Conservation (phyloP, 441 rosid genomes). For the Syzygium syzygioides region DNA sequence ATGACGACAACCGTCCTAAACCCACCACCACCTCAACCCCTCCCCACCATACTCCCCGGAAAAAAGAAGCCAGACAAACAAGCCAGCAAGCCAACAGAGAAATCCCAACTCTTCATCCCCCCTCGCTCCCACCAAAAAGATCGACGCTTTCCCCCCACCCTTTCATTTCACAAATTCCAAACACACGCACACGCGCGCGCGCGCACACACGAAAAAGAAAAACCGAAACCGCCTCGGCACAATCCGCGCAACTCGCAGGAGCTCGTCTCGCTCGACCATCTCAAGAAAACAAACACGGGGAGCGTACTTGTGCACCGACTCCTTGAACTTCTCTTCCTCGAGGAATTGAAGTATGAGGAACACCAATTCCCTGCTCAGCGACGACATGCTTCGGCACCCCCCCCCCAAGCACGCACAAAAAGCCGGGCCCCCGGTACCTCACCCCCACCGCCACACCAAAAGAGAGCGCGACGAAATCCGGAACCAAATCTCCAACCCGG, state of each 20-base stretch:
- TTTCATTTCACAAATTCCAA: neutral
- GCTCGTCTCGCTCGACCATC: neutral
- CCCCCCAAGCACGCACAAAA: neutral
- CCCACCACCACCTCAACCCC: neutral
- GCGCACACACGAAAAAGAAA: neutral
- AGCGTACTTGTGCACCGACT: conserved; percentile 74
- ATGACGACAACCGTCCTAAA: neutral
- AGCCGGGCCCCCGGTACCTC: too few relatives aligned
- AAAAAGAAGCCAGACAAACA: neutral
- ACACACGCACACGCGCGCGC: neutral
- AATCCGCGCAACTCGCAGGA: neutral
- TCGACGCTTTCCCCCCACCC: neutral
- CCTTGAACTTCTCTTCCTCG: conserved; percentile 87
- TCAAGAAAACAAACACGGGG: neutral
- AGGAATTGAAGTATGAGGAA: conserved; percentile 92
- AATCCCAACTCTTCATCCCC: neutral
- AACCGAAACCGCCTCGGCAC: neutral
- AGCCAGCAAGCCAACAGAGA: neutral
- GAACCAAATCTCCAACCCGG: neutral
- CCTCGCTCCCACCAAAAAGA: neutral
- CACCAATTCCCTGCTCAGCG: conserved; percentile 85
- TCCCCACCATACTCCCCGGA: neutral
- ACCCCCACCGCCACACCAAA: neutral
- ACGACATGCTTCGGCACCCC: conserved; percentile 39
- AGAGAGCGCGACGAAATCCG: conserved; percentile 5